Evolutionary conservation across 768 basidiomycete genomes (phyloP), one percentile per base, ranked within the genome.

Genomic region (Cystofilobasidium bisporidii): DNA sequence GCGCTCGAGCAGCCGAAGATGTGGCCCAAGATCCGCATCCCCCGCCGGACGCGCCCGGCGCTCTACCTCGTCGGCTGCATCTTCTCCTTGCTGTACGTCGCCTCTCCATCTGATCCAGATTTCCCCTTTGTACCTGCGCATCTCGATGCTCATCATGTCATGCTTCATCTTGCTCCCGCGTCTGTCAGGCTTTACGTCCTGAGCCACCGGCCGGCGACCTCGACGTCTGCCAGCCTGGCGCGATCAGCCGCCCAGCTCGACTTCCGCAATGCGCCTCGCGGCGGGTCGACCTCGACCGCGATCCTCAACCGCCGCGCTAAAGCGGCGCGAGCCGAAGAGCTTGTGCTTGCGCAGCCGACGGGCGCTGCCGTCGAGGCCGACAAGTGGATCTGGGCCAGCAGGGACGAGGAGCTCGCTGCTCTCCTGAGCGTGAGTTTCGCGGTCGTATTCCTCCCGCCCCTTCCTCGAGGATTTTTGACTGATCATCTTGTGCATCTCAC

Each of bases 391-490:
- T 64, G 63, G 63, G 63, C 53, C 2, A 55, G 53, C n/a, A 57
- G 55, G 63, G 53, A 56, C 26, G 55, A 41, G 63, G 63, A 64
- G 63, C 53, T 64, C 18, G 63, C 63, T 2, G 53, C 36, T 11
- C 53, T 64, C 15, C 14, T 64, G 18, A 56, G 18, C 17, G 63
- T 64, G 53, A 56, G 63, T 12, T 57, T 56, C 26, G 3, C n/a
- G 45, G 20, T 14, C 45, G 5, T 38, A 9, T 33, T 47, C 26
- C 30, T 18, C 33, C 12, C 3, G 4, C 1, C 33, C 40, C 10
- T 9, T 41, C 40, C 9, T 17, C 40, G 40, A 17, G n/a, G n/a
- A n/a, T 41, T 41, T 9, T 17, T 41, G 40, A 36, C 43, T 5
- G n/a, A 24, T 26, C 30, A 24, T 2, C 24, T 55, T 33, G 14